phyloP scores from a whole-genome alignment of 2,329 filamentous ascomycete species.

The Helminthosporium solani region DNA sequence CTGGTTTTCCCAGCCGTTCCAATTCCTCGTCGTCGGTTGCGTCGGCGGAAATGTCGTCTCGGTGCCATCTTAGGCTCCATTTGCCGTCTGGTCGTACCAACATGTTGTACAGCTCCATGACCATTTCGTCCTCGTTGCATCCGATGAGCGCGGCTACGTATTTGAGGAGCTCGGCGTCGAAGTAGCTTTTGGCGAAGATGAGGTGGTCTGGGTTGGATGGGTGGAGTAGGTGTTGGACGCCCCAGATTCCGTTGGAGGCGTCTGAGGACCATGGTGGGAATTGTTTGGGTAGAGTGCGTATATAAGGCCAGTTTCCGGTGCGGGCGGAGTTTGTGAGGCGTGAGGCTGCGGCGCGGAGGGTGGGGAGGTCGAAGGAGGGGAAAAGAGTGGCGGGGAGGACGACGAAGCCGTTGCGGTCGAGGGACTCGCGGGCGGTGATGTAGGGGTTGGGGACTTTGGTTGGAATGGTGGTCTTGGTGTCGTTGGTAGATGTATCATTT shows the following conservation, averaged over 20 bases:
- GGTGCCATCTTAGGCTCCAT: slow-evolving; percentile 80
- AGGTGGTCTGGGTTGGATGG: slow-evolving; percentile 64
- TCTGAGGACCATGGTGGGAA: slow-evolving; percentile 80
- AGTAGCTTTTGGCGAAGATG: slow-evolving; percentile 70
- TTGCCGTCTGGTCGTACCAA: slow-evolving; percentile 68
- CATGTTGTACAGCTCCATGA: slow-evolving; percentile 88
- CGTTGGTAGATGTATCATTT: background rate
- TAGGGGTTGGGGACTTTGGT: slow-evolving; percentile 22
- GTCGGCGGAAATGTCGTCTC: slow-evolving; percentile 74
- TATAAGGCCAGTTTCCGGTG: slow-evolving; percentile 73
- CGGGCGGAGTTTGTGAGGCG: slow-evolving; percentile 63
- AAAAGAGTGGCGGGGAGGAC: slow-evolving; percentile 66
- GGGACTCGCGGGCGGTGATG: slow-evolving; percentile 49
- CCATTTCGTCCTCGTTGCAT: slow-evolving; percentile 57
- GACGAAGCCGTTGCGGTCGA: slow-evolving; percentile 74
- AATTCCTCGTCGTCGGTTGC: slow-evolving; percentile 68
- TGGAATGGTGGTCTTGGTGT: background rate
- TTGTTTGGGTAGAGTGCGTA: slow-evolving; percentile 84
- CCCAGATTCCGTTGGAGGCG: slow-evolving; percentile 73
- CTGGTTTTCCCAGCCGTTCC: slow-evolving; percentile 58
- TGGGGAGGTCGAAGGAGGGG: slow-evolving; percentile 49
- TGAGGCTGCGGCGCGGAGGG: slow-evolving; percentile 61
- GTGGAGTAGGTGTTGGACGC: slow-evolving; percentile 81
- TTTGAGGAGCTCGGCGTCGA: slow-evolving; percentile 63
- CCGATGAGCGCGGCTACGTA: slow-evolving; percentile 66